Evolutionary conservation across 2,329 filamentous ascomycete genomes (phyloP).

Genomic region (Pestalotiopsis sp.): DNA sequence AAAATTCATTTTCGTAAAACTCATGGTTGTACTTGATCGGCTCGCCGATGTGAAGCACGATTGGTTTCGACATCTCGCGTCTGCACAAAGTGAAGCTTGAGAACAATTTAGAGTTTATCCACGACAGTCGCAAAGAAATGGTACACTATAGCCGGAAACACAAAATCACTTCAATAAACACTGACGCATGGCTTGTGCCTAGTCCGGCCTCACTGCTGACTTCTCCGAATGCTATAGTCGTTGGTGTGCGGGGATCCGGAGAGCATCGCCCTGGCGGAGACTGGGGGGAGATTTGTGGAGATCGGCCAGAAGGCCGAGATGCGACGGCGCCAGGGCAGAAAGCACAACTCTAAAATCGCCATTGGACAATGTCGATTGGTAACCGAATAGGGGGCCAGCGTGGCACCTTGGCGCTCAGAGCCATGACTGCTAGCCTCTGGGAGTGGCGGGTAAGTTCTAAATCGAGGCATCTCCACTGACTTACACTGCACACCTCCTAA

Average conservation of each 20-base stretch:
- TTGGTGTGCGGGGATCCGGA: not conserved
- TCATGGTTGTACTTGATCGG: conserved; percentile 49
- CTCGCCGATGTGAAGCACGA: conserved; percentile 45
- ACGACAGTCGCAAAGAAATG: not conserved
- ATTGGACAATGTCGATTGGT: not conserved
- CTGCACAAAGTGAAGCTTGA: not conserved
- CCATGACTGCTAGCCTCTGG: not conserved
- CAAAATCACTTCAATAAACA: not conserved
- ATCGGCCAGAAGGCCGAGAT: conserved; percentile 9
- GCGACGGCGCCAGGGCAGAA: not conserved
- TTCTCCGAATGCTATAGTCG: not conserved
- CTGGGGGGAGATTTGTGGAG: not conserved
- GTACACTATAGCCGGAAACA: not conserved
- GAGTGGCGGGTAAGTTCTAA: not conserved
- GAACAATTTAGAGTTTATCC: not conserved
- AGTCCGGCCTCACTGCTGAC: not conserved
- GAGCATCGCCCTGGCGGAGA: not conserved
- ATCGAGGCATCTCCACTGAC: not conserved
- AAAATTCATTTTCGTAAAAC: conserved; percentile 39
- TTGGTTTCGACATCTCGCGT: conserved; percentile 28
- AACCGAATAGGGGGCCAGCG: not conserved
- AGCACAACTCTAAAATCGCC: not conserved
- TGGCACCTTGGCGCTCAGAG: not conserved
- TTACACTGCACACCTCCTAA: not conserved
- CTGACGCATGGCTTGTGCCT: not conserved